Percentiles rank a stretch among this genome's conserved stretches.
These are phyloP conservation scores for Clarireedia hainanense DNA, from an alignment of 2,329 filamentous ascomycete genomes.

Conservation along the genomic window DNA sequence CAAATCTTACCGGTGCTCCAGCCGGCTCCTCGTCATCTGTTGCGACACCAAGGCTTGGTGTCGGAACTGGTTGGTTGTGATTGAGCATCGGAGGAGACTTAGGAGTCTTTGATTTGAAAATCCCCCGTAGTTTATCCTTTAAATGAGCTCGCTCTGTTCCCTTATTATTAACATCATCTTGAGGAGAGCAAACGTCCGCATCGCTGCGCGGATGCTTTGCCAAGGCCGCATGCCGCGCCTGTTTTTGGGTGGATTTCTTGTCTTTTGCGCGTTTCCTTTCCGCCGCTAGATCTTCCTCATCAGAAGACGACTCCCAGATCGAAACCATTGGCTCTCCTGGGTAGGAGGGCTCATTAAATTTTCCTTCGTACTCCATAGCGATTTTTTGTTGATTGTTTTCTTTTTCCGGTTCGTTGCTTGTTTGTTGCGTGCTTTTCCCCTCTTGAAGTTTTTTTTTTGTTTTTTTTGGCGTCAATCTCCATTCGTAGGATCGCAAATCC, in stretches of 20 bases:
- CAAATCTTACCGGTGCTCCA: neutral
- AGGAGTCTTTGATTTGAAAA: neutral
- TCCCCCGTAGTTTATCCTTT: neutral
- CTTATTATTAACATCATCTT: conserved; percentile 1
- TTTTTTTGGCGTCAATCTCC: too few species aligned
- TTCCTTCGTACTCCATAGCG: too few species aligned
- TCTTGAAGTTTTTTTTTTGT: too few species aligned
- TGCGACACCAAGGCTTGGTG: neutral
- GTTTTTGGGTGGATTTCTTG: neutral
- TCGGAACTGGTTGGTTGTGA: neutral
- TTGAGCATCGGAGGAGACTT: neutral
- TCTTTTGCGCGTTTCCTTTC: neutral
- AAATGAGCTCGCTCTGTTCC: neutral
- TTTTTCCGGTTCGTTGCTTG: too few species aligned
- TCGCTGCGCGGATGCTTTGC: neutral
- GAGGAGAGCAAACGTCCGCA: neutral
- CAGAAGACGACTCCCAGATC: neutral
- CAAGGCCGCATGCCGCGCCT: neutral
- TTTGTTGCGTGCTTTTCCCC: too few species aligned
- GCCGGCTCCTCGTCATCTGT: neutral
- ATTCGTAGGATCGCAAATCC: too few species aligned
- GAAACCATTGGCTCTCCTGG: neutral
- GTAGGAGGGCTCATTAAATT: too few species aligned
- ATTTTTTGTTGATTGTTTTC: too few species aligned
- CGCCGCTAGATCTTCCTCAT: neutral